phyloP scores from a whole-genome alignment of 352 stramenopile species.

The Globisporangium canariense region DNA sequence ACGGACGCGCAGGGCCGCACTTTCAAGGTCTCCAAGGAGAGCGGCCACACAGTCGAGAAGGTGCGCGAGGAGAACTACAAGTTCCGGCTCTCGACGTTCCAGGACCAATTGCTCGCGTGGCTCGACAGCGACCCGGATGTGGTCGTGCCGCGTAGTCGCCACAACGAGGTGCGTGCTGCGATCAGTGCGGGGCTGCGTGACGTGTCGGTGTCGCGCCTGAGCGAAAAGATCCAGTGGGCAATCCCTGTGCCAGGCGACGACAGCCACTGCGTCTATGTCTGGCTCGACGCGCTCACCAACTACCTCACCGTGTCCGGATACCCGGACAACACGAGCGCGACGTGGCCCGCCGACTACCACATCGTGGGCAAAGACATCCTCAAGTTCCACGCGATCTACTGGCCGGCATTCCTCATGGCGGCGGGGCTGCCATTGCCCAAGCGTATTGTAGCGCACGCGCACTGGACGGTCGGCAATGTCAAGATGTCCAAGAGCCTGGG shows the following conservation, averaged over 20 bases:
- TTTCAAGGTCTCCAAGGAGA: slow-evolving; percentile 85
- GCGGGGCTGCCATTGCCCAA: slow-evolving; percentile 90
- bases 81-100: slow-evolving; percentile 94
- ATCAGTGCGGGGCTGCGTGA: slow-evolving; percentile 92
- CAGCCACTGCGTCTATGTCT: slow-evolving; percentile 98
- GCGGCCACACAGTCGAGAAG: slow-evolving; percentile 92
- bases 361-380: slow-evolving; percentile 99
- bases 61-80: slow-evolving; percentile 99
- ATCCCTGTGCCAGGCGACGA: slow-evolving; percentile 91
- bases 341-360: slow-evolving; percentile 83
- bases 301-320: slow-evolving; percentile 97
- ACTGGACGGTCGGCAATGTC: slow-evolving; percentile 97
- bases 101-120: slow-evolving; percentile 91
- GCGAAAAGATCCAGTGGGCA: slow-evolving; percentile 95
- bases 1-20: slow-evolving; percentile 30
- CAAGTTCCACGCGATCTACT: slow-evolving; percentile 99
- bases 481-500: slow-evolving; percentile 99
- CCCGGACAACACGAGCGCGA: slow-evolving; percentile 36
- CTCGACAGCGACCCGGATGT: slow-evolving; percentile 85
- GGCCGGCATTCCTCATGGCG: slow-evolving; percentile 96
- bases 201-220: slow-evolving; percentile 95
- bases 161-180: slow-evolving; percentile 91
- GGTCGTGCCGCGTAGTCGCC: slow-evolving; percentile 87
- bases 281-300: slow-evolving; percentile 98
- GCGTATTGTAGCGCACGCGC: slow-evolving; percentile 95